Evolutionary conservation across 805 yeast species (phyloP).

Genomic region (Metschnikowia reukaufii): DNA sequence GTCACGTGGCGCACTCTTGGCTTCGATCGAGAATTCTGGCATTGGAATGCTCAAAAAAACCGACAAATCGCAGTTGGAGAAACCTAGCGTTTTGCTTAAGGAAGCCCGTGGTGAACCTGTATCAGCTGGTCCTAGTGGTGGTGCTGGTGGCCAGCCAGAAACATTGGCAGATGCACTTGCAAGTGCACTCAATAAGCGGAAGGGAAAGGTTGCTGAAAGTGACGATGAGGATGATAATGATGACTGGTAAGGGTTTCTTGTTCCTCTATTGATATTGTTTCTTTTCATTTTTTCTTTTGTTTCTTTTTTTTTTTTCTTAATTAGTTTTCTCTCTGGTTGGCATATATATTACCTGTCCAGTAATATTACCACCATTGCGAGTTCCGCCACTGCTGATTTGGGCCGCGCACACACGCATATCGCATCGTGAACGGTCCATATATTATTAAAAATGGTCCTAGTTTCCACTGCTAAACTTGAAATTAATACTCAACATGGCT

Average conservation of each 20-base stretch:
- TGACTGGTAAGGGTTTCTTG: slow-evolving; percentile 40
- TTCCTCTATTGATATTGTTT: neutral
- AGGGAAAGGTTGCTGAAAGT: slow-evolving; percentile 74
- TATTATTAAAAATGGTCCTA: neutral
- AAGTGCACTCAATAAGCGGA: slow-evolving; percentile 79
- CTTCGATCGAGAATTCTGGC: slow-evolving; percentile 84
- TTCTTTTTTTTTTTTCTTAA: too few relatives aligned
- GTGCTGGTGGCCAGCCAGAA: slow-evolving; percentile 56
- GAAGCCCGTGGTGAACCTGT: slow-evolving; percentile 67
- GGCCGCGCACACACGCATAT: slow-evolving; percentile 6
- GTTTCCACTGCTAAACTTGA: neutral
- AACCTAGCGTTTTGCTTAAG: slow-evolving; percentile 68
- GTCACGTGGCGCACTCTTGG: slow-evolving; percentile 77
- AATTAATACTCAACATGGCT: neutral
- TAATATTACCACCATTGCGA: too few relatives aligned
- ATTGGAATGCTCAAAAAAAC: slow-evolving; percentile 67
- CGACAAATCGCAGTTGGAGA: slow-evolving; percentile 81
- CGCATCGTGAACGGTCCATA: slow-evolving; percentile 5
- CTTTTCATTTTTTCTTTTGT: neutral
- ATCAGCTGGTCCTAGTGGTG: slow-evolving; percentile 34
- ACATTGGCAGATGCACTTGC: slow-evolving; percentile 84
- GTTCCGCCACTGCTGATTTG: too few relatives aligned
- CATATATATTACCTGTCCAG: too few relatives aligned
- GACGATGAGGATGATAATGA: slow-evolving; percentile 85
- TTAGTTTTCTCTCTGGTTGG: too few relatives aligned